Evolutionary conservation across 805 yeast species (phyloP), one percentile per base, ranked within the genome.

Genomic region (Candida mattraensis): DNA sequence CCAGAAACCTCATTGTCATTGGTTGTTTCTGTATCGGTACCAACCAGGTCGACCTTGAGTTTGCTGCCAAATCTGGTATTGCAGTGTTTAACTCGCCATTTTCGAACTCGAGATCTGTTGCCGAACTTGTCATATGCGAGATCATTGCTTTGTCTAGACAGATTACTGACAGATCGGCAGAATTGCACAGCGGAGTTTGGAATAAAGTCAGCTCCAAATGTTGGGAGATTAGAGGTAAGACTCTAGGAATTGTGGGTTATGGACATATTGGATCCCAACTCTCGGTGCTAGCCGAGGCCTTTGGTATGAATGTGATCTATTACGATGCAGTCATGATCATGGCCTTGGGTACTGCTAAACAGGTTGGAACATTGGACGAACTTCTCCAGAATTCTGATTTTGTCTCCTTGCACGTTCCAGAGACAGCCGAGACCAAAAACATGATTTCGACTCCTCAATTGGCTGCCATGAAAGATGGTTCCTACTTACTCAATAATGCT

Each of bases 1-100:
- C 99, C 39, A 83, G 81, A 62, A 87, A 91, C 70, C 74, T 93
- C 64, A 85, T 85, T 18, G 89, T 78, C 20, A 72, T 93, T 64
- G 99, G 99, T 39, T 93, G 99, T 71, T 93, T 93, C 84, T 93
- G 99, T 75, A 93, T 93, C 52, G 99, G 99, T 57, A 93, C 98
- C 44, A 93, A 93, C 70, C 99, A 93, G 70, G 99, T 93, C 37
- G 94, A 93, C 63, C 74, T 89, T 47, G 86, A 85, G 51, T 85
- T 61, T 54, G 99, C 99, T 39, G 96, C 98, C 47, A 77, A 82
- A 56, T 75, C 77, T 32, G 99, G 99, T 69, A 77, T 91, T 62
- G 89, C 97, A 30, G 99, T 93, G 16, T 93, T 93, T 82, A 60
- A 60, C 44, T 48, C 99, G 21, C 99, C 99, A 33, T 93, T 93